A percentile compares a stretch with the other conserved stretches of the same genome.
These are phyloP conservation scores for Ceratobasidium sp. DNA, from an alignment of 1,284 basidiomycete genomes.

Conservation along the genomic window DNA sequence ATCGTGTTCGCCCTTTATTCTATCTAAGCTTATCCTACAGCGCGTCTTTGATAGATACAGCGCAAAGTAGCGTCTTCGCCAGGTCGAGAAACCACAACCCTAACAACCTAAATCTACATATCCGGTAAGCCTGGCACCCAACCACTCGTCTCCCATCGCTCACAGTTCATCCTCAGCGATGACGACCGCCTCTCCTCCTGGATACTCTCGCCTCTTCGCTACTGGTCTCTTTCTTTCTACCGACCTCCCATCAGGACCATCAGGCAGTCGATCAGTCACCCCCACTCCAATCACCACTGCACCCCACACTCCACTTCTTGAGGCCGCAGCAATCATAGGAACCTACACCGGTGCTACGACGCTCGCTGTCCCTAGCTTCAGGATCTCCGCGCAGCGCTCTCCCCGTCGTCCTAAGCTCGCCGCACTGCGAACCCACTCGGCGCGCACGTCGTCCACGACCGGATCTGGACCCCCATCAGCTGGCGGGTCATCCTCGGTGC, in stretches of 20 bases:
- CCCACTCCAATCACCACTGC: constrained; percentile 28
- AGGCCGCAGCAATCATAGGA: background rate
- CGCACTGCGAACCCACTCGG: constrained; percentile 18
- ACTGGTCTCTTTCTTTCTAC: constrained; percentile 39
- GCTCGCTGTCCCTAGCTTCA: background rate
- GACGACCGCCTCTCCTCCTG: constrained; percentile 27
- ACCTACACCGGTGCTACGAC: constrained; percentile 8
- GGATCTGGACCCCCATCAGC: constrained; percentile 21
- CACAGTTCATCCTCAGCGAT: background rate
- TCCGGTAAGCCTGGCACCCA: too few species aligned
- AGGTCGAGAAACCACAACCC: too few species aligned
- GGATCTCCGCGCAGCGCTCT: background rate
- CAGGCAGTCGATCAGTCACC: constrained; percentile 21
- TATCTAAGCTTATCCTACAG: too few species aligned
- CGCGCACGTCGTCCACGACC: background rate
- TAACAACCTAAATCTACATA: too few species aligned
- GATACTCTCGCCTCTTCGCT: constrained; percentile 40
- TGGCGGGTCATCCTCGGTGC: constrained; percentile 4
- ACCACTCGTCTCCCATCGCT: background rate
- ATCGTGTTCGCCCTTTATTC: too few species aligned
- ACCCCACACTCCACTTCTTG: constrained; percentile 28
- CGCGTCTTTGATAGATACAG: constrained; percentile 4
- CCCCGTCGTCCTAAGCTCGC: constrained; percentile 39
- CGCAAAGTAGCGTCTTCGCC: background rate
- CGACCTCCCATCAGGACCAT: background rate